Evolutionary conservation across 371 early-diverging fungal species (phyloP).

Genomic region (Mortierella sp.): DNA sequence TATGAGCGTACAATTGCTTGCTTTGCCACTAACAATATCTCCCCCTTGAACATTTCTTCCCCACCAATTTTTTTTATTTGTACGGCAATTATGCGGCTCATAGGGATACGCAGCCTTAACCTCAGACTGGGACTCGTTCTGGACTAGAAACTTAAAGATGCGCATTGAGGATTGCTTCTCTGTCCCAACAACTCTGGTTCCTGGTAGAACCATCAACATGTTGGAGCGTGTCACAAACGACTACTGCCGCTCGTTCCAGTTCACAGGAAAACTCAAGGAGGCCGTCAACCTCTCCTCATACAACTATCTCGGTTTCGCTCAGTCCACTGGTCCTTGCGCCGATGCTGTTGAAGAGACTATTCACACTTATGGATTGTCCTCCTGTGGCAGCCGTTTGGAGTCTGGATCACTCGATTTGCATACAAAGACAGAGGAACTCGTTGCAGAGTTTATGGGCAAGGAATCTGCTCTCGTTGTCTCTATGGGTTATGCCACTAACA

Average conservation of each 20-base stretch:
- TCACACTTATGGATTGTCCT: slow-evolving; percentile 72
- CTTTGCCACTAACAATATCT: background rate
- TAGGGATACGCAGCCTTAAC: slow-evolving; percentile 93
- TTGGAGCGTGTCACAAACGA: slow-evolving; percentile 89
- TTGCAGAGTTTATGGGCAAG: slow-evolving; percentile 96
- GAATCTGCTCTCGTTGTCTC: slow-evolving; percentile 95
- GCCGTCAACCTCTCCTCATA: slow-evolving; percentile 98
- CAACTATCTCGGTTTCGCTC: slow-evolving; percentile 99
- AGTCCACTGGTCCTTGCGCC: slow-evolving; percentile 91
- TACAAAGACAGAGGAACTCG: slow-evolving; percentile 88
- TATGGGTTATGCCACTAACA: slow-evolving; percentile 99
- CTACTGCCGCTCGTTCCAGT: slow-evolving; percentile 87
- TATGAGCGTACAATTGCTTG: background rate
- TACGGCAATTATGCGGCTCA: background rate
- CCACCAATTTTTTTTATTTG: background rate
- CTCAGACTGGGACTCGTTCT: slow-evolving; percentile 98
- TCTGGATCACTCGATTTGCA: slow-evolving; percentile 73
- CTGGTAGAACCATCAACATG: slow-evolving; percentile 92
- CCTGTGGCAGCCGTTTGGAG: slow-evolving; percentile 80
- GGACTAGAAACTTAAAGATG: slow-evolving; percentile 93
- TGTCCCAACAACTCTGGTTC: slow-evolving; percentile 96
- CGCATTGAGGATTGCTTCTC: slow-evolving; percentile 98
- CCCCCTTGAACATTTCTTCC: background rate
- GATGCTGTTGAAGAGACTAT: slow-evolving; percentile 89
- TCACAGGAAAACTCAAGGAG: slow-evolving; percentile 85